These are phyloP conservation scores for Moesziomyces antarcticus DNA, from an alignment of 1,284 basidiomycete genomes.

Conservation along the genomic window DNA sequence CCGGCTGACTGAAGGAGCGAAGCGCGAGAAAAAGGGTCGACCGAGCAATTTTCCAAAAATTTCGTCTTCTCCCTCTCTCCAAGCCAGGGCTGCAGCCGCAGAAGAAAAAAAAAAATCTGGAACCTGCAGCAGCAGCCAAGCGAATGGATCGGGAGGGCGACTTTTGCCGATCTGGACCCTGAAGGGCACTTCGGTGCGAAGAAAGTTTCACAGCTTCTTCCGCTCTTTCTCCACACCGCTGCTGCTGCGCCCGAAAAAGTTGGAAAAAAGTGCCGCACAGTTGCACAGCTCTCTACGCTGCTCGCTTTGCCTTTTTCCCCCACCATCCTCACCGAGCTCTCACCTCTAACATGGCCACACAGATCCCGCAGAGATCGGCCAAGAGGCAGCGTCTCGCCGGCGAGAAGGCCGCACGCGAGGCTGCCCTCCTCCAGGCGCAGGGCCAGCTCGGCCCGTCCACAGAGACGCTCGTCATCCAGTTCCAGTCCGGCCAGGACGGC, in stretches of 20 bases:
- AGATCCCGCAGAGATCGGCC: constrained; percentile 53
- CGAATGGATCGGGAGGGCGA: constrained; percentile 20
- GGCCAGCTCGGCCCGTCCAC: constrained; percentile 59
- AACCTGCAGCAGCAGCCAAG: neutral
- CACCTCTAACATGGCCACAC: constrained; percentile 54
- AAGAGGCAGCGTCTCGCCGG: constrained; percentile 58
- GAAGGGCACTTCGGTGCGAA: neutral
- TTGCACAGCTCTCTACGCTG: no score
- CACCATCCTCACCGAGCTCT: neutral
- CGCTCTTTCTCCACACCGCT: constrained; percentile 19
- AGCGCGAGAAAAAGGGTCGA: constrained; percentile 6
- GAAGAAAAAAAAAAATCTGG: constrained; percentile 11
- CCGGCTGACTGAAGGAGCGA: neutral
- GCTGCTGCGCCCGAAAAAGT: neutral
- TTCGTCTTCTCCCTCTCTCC: constrained; percentile 6
- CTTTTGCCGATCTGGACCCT: constrained; percentile 27
- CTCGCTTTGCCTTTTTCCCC: no score
- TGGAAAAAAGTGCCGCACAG: neutral
- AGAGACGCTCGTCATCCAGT: constrained; percentile 62
- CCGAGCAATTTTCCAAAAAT: constrained; percentile 18
- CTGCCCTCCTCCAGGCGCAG: constrained; percentile 41
- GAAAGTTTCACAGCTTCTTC: constrained; percentile 18
- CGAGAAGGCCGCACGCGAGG: constrained; percentile 43
- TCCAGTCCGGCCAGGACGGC: constrained; percentile 61
- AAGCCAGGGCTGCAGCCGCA: neutral